phyloP scores from a whole-genome alignment of 2,329 filamentous ascomycete genomes.

The Coniochaeta prunicola region DNA sequence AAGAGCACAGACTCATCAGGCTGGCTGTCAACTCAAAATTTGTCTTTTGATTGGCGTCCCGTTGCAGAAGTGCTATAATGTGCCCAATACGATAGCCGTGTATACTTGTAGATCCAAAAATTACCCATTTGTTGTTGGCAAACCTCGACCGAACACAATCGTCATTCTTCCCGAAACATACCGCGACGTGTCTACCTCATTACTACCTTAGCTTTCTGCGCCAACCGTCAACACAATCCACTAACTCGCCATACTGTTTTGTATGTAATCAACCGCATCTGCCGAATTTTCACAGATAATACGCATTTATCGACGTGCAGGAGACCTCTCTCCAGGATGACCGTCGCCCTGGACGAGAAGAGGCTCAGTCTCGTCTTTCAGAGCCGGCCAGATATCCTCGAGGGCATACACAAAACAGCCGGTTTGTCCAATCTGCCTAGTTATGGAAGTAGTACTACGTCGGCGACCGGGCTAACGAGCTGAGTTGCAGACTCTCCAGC shows the following conservation, averaged over 20 bases:
- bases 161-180: background rate
- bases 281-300: background rate
- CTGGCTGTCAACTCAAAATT: too few species aligned
- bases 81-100: too few species aligned
- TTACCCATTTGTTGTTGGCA: background rate
- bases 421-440: slow-evolving; percentile 29
- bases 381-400: slow-evolving; percentile 48
- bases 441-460: background rate
- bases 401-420: slow-evolving; percentile 44
- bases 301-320: background rate
- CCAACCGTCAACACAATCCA: background rate
- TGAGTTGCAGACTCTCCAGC: slow-evolving; percentile 38
- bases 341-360: slow-evolving; percentile 35
- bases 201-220: background rate
- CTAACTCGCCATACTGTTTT: background rate
- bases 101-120: background rate
- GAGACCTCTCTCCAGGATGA: background rate
- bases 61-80: background rate
- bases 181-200: background rate
- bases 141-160: background rate
- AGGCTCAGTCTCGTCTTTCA: slow-evolving; percentile 45
- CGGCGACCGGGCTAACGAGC: background rate
- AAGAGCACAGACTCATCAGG: too few species aligned
- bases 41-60: background rate
- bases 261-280: background rate